Evolutionary conservation across 371 early-diverging fungal species (phyloP), one percentile per base, ranked within the genome.

Genomic region (Mucor saturninus): DNA sequence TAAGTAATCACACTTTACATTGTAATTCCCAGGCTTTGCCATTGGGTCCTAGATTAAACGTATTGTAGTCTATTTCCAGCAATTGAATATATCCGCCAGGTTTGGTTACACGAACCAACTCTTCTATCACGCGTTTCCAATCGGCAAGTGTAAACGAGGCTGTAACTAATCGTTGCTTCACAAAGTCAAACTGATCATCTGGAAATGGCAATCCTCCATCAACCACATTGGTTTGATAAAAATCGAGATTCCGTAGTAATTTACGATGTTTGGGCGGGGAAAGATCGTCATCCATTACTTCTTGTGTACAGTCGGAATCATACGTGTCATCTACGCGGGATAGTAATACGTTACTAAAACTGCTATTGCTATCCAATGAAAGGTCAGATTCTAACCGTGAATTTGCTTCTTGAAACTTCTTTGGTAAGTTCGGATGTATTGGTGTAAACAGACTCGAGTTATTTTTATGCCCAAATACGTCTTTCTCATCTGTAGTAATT

Each of bases 1-100:
- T 43, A 35, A 21, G 21, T 21, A 21, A 21, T 21, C 21, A 21
- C 21, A 21, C 21, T 50, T 59, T 59, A 65, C 70, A 43, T 15
- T 58, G 14, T 4, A 46, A 50, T 51, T 61, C 62, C 59, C 58
- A 65, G 48, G 57, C 35, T 32, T 26, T 46, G 7, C 68, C 64
- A n/a, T 61, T 35, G 28, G 61, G 58, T 9, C 64, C 64, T 26
- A 64, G 37, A 31, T 61, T 62, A 13, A 40, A 32, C 2, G 62
- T 58, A 21, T 46, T 45, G 51, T 65, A 65, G 40, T 72, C 72
- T 6, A 68, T 59, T 37, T 81, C 81, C 15, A 79, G 54, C 29
- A 83, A 43, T 43, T 81, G 78, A 8, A 81, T 55, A 31, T 60
- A 65, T 28, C 75, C 75, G 21, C 72, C 75, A 10, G 69, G 72